Evolutionary conservation across 202 grass and related monocot species (phyloP).

Genomic region (Digitaria exilis): DNA sequence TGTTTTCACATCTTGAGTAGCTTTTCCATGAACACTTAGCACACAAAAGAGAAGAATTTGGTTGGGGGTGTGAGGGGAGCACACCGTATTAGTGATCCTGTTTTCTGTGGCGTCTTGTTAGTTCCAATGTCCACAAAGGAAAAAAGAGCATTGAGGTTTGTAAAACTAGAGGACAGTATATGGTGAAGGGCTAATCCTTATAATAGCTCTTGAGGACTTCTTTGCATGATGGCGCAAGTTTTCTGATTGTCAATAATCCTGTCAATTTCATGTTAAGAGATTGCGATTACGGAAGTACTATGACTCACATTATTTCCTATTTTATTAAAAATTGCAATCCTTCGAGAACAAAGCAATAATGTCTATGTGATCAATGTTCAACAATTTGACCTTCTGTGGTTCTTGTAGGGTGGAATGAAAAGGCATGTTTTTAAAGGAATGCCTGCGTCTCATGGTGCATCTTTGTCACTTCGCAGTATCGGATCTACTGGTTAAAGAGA

Average conservation of each 20-base stretch:
- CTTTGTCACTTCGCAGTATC: too few relatives aligned
- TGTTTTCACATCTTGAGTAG: background rate
- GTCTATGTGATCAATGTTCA: background rate
- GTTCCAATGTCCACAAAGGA: background rate
- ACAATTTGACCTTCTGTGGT: constrained; percentile 24
- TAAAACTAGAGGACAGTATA: background rate
- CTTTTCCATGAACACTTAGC: constrained; percentile 22
- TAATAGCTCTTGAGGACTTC: background rate
- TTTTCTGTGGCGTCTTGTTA: background rate
- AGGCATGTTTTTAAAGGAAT: too few relatives aligned
- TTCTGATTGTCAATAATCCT: background rate
- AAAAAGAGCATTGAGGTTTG: background rate
- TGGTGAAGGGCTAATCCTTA: constrained; percentile 19
- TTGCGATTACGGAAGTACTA: background rate
- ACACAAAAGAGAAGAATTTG: background rate
- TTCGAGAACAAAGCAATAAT: constrained; percentile 18
- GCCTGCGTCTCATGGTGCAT: too few relatives aligned
- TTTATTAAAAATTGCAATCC: background rate
- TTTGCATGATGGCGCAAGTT: constrained; percentile 15
- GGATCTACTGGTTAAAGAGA: too few relatives aligned
- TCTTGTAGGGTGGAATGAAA: too few relatives aligned
- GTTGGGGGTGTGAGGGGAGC: background rate
- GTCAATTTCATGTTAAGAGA: background rate
- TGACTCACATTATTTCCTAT: background rate
- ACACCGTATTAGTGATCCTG: background rate